Percentiles rank a stretch among this genome's conserved stretches.
Conservation (phyloP, 2,329 filamentous ascomycete genomes). For the Phialemoniopsis sp. region DNA sequence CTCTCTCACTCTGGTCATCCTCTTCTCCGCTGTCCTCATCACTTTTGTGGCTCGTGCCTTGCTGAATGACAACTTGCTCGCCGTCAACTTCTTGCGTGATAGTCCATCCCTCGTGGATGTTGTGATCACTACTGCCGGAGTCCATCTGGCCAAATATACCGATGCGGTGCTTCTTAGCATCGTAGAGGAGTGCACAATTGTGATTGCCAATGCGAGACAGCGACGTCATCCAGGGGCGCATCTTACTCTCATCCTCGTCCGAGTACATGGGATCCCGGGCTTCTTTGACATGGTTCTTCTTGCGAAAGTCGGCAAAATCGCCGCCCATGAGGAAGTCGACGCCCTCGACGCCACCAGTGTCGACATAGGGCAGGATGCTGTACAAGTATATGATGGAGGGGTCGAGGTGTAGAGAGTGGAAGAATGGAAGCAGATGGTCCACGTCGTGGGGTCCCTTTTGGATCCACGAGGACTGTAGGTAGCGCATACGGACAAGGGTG, state of each 20-base stretch:
- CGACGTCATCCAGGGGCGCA: slow-evolving; percentile 22
- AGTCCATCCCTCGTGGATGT: too few species aligned
- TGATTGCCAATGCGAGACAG: too few species aligned
- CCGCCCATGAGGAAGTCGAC: slow-evolving; percentile 13
- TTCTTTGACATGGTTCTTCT: slow-evolving; percentile 6
- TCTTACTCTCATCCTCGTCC: slow-evolving; percentile 12
- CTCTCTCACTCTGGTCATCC: too few species aligned
- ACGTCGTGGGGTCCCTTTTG: slow-evolving; percentile 14
- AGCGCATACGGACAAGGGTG: too few species aligned
- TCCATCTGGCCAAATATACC: too few species aligned
- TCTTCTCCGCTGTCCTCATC: too few species aligned
- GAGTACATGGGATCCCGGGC: slow-evolving; percentile 11
- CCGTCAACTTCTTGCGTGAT: too few species aligned
- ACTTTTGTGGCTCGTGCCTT: too few species aligned
- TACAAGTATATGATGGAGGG: slow-evolving; percentile 18
- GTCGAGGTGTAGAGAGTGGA: slow-evolving; percentile 8
- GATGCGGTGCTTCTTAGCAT: too few species aligned
- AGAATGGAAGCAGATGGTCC: slow-evolving; percentile 8
- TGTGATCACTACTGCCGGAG: too few species aligned
- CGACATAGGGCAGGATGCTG: slow-evolving; percentile 17
- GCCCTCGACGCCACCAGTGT: slow-evolving; percentile 2
- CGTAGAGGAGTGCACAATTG: too few species aligned
- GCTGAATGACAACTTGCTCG: too few species aligned
- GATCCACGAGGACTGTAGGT: slow-evolving; percentile 12
- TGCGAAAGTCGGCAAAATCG: slow-evolving; percentile 13